Base-by-base conservation (phyloP, 2,329 filamentous ascomycete species). In the Ascochyta lentis region DNA sequence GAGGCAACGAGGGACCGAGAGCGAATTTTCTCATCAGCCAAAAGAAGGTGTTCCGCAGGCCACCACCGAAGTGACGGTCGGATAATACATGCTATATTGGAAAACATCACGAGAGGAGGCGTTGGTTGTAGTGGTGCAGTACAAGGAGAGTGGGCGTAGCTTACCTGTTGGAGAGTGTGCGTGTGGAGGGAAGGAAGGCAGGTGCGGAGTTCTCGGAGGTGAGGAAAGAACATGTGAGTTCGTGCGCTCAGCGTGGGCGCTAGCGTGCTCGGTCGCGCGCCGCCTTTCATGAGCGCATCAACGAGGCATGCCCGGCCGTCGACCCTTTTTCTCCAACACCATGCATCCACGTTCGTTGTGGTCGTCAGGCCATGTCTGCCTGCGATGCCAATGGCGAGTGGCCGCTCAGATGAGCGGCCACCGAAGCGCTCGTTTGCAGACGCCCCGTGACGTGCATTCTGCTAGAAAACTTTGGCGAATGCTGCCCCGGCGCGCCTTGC, bases 51-150 rank as follows among this genome's bases (percentile, higher is more conserved):
- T 49, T 75, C 72, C 71, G 67, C 74, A 74, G 49, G 48, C 63
- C 54, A 61, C 40, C 60, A 61, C 63, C 51, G 53, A 66, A 70
- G 61, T 65, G 64, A 59, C 56, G 59, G 67, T 79, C 73, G 73
- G 78, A 78, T 80, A 80, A 80, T 80, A 80, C 78, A 80, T 80
- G 78, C 78, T 79, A 75, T 68, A 68, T 73, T 71, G 54, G 51
- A 69, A 67, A 68, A 65, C 74, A 76, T 77, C 74, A 77, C 67
- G 54, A 50, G 53, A 65, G 27, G 9, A 19, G 19, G 19, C 19
- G 19, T 19, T 19, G 23, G 12, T 44, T 16, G 22, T n/a, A 7
- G 50, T 19, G 19, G 19, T 19, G 3, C 19, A 5, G 35, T 43
- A 52, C 7, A 33, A 49, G 37, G 26, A 33, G 10, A 2, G 37